Conservation (phyloP, 2,329 filamentous ascomycete species). For the Neoscytalidium dimidiatum region DNA sequence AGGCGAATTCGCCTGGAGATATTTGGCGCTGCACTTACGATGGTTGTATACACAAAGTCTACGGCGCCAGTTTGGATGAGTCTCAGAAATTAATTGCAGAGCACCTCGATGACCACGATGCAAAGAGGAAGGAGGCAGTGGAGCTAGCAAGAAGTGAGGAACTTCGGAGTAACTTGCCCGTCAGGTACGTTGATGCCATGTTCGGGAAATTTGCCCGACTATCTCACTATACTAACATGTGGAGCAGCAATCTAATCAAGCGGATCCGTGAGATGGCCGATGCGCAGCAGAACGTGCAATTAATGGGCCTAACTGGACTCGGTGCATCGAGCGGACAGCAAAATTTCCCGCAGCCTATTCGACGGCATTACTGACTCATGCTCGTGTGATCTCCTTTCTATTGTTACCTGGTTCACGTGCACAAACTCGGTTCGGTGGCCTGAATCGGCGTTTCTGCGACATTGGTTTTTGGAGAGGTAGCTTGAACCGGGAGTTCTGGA, state of each 20-base stretch:
- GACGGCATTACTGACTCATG: neutral
- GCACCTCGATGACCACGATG: conserved; percentile 64
- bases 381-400: neutral
- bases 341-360: neutral
- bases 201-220: no score
- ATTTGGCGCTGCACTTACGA: conserved; percentile 68
- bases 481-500: neutral
- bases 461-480: neutral
- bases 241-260: conserved; percentile 45
- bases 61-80: conserved; percentile 58
- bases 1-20: conserved; percentile 56
- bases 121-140: conserved; percentile 54
- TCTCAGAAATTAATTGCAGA: conserved; percentile 59
- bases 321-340: neutral
- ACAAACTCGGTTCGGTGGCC: no score
- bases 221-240: neutral
- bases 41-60: conserved; percentile 65
- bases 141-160: conserved; percentile 58
- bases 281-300: conserved; percentile 23
- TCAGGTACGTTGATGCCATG: conserved; percentile 33
- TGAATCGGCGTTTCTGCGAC: neutral
- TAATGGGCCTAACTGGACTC: conserved; percentile 11
- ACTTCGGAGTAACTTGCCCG: conserved; percentile 40
- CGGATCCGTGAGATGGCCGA: conserved; percentile 47
- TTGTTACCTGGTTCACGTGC: neutral